phyloP scores from a whole-genome alignment of 2,329 filamentous ascomycete species.

The Pyricularia grisea region DNA sequence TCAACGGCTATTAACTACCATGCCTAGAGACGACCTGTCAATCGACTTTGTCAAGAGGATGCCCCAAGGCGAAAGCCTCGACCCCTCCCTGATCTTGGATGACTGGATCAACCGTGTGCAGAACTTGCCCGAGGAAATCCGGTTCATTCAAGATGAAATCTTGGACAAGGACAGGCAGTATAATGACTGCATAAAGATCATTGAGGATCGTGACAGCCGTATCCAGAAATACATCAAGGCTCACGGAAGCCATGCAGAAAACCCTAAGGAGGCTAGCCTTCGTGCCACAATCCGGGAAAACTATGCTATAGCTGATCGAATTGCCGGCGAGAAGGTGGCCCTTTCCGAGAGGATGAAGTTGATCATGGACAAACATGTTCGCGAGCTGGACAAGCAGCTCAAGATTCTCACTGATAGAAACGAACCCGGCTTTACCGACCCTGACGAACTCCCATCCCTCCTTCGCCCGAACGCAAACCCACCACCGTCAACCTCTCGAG shows the following conservation, averaged over 20 bases:
- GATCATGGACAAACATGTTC: slow-evolving; percentile 53
- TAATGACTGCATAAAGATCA: slow-evolving; percentile 56
- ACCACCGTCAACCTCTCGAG: slow-evolving; percentile 19
- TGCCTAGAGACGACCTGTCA: slow-evolving; percentile 65
- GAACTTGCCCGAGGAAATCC: slow-evolving; percentile 74
- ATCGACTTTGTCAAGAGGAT: slow-evolving; percentile 62
- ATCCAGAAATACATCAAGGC: slow-evolving; percentile 76
- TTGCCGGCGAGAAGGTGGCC: slow-evolving; percentile 67
- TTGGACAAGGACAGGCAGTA: slow-evolving; percentile 69
- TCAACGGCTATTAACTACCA: slow-evolving; percentile 42
- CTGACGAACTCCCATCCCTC: slow-evolving; percentile 53
- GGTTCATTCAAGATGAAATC: slow-evolving; percentile 77
- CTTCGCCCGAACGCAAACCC: slow-evolving; percentile 49
- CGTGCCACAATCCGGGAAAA: slow-evolving; percentile 57
- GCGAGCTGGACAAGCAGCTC: slow-evolving; percentile 52
- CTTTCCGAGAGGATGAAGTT: slow-evolving; percentile 55
- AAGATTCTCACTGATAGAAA: slow-evolving; percentile 51
- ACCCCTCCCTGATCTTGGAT: slow-evolving; percentile 63
- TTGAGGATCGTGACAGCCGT: slow-evolving; percentile 62
- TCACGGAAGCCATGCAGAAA: slow-evolving; percentile 63
- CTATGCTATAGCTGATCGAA: slow-evolving; percentile 57
- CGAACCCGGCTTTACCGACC: slow-evolving; percentile 52
- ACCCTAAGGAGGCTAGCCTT: slow-evolving; percentile 66
- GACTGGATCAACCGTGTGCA: slow-evolving; percentile 68
- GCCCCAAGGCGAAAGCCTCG: slow-evolving; percentile 49